Percentiles rank a stretch among this genome's conserved stretches.
Evolutionary conservation across 2,329 filamentous ascomycete species (phyloP).

Genomic region (Immersiporthe knoxdaviesiana): DNA sequence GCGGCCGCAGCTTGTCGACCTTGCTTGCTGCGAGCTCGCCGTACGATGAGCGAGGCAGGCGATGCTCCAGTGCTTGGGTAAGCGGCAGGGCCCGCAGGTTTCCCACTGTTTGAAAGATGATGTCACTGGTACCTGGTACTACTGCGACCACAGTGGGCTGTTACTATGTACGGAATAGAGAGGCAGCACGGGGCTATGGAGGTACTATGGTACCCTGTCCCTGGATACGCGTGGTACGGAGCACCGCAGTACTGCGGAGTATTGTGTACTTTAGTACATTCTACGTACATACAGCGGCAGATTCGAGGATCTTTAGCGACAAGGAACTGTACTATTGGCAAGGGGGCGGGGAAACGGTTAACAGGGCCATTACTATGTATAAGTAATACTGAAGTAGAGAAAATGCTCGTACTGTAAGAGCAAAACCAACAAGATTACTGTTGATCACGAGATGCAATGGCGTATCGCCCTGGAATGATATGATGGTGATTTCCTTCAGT

Average conservation of each 20-base stretch:
- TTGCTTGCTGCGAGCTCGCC: not conserved
- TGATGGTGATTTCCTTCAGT: conserved; percentile 6
- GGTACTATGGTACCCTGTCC: not conserved
- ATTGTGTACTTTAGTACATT: no score
- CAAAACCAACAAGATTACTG: not conserved
- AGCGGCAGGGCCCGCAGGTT: not conserved
- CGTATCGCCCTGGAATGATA: not conserved
- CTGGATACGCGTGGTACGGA: not conserved
- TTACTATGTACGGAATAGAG: not conserved
- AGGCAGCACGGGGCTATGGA: not conserved
- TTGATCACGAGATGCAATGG: conserved; percentile 3
- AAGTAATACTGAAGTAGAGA: not conserved
- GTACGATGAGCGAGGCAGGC: not conserved
- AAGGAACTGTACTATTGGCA: no score
- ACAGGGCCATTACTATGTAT: not conserved
- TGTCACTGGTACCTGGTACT: not conserved
- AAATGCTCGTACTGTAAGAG: no score
- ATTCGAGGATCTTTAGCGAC: not conserved
- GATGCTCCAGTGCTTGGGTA: not conserved
- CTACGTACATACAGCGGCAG: no score
- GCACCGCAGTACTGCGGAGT: no score
- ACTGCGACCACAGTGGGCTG: not conserved
- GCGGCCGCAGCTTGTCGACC: not conserved
- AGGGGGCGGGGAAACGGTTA: no score
- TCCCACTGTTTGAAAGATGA: not conserved